A percentile compares a stretch with the other conserved stretches of the same genome.
Evolutionary conservation across 2,329 filamentous ascomycete species (phyloP).

Genomic region (Ophiocordyceps sinensis): DNA sequence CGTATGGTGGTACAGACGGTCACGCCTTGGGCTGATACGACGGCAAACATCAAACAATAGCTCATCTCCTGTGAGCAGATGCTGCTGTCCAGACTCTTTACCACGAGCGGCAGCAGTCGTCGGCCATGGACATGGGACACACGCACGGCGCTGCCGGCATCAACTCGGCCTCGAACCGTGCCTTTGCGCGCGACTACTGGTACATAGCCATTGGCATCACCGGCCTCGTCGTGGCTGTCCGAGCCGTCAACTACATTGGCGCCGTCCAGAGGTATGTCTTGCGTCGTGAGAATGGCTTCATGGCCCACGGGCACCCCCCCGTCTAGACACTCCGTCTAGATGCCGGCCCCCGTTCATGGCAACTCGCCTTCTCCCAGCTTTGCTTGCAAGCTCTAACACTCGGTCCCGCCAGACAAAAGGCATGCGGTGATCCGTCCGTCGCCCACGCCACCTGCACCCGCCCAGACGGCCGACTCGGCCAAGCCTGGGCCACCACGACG

Average conservation of each 20-base stretch:
- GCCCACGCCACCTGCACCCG: slow-evolving; percentile 38
- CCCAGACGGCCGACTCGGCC: slow-evolving; percentile 29
- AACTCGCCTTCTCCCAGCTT: not conserved
- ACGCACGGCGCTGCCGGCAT: slow-evolving; percentile 18
- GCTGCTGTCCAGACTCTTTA: too few relatives aligned
- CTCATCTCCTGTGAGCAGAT: too few relatives aligned
- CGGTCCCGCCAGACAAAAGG: slow-evolving; percentile 27
- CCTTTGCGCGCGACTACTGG: slow-evolving; percentile 42
- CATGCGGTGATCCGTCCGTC: slow-evolving; percentile 26
- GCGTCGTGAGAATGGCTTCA: too few relatives aligned
- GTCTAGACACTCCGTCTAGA: too few relatives aligned
- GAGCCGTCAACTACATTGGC: slow-evolving; percentile 28
- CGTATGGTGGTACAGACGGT: too few relatives aligned
- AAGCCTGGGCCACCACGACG: slow-evolving; percentile 43
- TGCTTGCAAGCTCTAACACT: not conserved
- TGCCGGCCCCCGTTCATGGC: not conserved
- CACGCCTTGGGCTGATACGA: too few relatives aligned
- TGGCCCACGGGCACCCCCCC: too few relatives aligned
- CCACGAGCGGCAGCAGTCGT: not conserved
- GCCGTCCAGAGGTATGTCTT: slow-evolving; percentile 23
- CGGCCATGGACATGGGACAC: slow-evolving; percentile 16
- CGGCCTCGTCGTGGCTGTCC: slow-evolving; percentile 24
- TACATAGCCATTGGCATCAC: slow-evolving; percentile 39
- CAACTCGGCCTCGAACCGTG: slow-evolving; percentile 30
- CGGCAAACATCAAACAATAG: too few relatives aligned